Evolutionary conservation across 2,329 filamentous ascomycete species (phyloP).

Genomic region (Dothistroma pini): DNA sequence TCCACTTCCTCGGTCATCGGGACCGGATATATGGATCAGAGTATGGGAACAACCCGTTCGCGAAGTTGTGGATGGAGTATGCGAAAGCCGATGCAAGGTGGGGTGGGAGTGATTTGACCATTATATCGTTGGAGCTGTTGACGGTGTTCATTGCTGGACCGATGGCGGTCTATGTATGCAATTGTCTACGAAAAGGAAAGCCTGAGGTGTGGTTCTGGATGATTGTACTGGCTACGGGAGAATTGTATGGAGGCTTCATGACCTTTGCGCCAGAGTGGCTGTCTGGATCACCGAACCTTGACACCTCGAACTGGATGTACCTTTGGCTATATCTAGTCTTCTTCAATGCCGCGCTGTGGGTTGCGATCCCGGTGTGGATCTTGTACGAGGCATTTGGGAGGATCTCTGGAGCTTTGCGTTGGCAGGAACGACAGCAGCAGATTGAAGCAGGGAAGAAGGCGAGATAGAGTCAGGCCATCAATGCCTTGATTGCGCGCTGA

Average conservation of each 20-base stretch:
- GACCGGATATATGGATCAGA: slow-evolving; percentile 57
- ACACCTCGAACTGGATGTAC: slow-evolving; percentile 59
- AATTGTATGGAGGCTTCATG: slow-evolving; percentile 64
- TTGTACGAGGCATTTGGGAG: slow-evolving; percentile 51
- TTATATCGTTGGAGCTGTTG: slow-evolving; percentile 58
- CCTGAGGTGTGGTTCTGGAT: slow-evolving; percentile 54
- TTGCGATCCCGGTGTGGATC: slow-evolving; percentile 57
- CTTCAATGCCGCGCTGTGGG: slow-evolving; percentile 60
- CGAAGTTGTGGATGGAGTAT: slow-evolving; percentile 62
- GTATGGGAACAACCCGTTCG: slow-evolving; percentile 54
- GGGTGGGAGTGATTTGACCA: slow-evolving; percentile 56
- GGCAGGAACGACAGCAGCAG: slow-evolving; percentile 5
- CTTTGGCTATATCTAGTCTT: slow-evolving; percentile 61
- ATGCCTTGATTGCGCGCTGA: not conserved
- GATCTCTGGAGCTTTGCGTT: slow-evolving; percentile 23
- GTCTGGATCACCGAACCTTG: slow-evolving; percentile 54
- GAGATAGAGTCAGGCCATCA: slow-evolving; percentile 1
- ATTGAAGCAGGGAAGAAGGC: slow-evolving; percentile 18
- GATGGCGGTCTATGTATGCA: slow-evolving; percentile 56
- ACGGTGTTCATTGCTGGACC: slow-evolving; percentile 59
- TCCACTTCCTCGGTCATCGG: slow-evolving; percentile 53
- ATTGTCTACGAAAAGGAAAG: slow-evolving; percentile 37
- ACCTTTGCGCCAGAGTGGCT: slow-evolving; percentile 65
- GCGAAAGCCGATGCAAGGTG: slow-evolving; percentile 61
- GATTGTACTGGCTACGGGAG: slow-evolving; percentile 57